A percentile compares a stretch with the other conserved stretches of the same genome.
Evolutionary conservation across 2,329 filamentous ascomycete genomes (phyloP).

Genomic region (Aspergillus neotritici): DNA sequence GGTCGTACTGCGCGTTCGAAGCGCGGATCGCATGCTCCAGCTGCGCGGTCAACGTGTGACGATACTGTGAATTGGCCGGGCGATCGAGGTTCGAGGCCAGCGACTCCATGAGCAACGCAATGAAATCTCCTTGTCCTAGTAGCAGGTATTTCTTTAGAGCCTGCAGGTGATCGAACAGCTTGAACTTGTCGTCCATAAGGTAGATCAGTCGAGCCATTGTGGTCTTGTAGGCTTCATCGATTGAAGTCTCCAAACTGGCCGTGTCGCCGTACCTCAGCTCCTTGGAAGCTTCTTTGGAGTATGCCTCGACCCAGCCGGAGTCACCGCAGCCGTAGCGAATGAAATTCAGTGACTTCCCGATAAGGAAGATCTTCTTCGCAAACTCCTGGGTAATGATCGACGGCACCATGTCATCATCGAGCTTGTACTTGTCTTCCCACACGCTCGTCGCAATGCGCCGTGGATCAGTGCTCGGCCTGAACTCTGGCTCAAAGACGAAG

Average conservation of each 20-base stretch:
- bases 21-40: constrained; percentile 94
- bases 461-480: constrained; percentile 46
- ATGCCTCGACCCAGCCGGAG: constrained; percentile 89
- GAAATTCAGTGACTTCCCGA: constrained; percentile 97
- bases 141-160: constrained; percentile 93
- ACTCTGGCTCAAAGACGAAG: constrained; percentile 79
- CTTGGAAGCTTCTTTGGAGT: constrained; percentile 88
- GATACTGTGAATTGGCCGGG: constrained; percentile 92
- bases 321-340: constrained; percentile 94
- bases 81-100: constrained; percentile 87
- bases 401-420: constrained; percentile 79
- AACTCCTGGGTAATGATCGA: constrained; percentile 91
- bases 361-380: constrained; percentile 92
- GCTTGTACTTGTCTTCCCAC: constrained; percentile 95
- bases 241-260: constrained; percentile 81
- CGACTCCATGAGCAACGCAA: constrained; percentile 94
- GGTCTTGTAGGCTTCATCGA: constrained; percentile 94
- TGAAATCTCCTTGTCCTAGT: constrained; percentile 93
- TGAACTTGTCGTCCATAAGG: constrained; percentile 92
- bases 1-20: constrained; percentile 94
- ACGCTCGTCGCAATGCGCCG: constrained; percentile 68
- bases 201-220: constrained; percentile 94
- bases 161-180: constrained; percentile 83
- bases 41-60: constrained; percentile 95
- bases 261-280: constrained; percentile 91